Percentiles rank a stretch among this genome's conserved stretches.
Evolutionary conservation across 352 stramenopile species (phyloP).

Genomic region (Globisporangium viniferum): DNA sequence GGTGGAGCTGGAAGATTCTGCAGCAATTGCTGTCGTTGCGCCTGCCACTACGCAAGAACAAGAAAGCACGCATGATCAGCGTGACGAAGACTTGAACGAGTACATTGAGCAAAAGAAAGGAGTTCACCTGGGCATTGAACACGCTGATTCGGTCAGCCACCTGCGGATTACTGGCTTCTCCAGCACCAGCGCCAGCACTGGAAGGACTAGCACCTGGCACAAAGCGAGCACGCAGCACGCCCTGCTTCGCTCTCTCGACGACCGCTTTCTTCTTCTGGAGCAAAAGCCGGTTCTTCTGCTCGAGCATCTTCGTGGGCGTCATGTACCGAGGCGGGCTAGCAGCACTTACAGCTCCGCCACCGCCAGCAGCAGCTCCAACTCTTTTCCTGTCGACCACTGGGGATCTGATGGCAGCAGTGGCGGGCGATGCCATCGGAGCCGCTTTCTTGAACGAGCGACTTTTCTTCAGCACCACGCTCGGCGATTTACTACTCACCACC

Average conservation of each 20-base stretch:
- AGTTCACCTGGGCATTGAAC: conserved; percentile 53
- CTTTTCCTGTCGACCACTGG: conserved; percentile 4
- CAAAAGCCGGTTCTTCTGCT: conserved; percentile 18
- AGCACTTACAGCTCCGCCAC: background rate
- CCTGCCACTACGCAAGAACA: conserved; percentile 34
- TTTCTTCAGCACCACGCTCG: conserved; percentile 12
- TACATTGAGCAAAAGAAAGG: background rate
- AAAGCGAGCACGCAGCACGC: conserved; percentile 2
- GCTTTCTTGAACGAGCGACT: conserved; percentile 19
- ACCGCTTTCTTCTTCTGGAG: conserved; percentile 24
- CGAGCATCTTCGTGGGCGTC: conserved; percentile 12
- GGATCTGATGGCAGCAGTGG: background rate
- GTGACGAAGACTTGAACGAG: background rate
- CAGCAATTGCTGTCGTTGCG: conserved; percentile 37
- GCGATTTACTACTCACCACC: conserved; percentile 2
- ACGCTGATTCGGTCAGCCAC: conserved; percentile 39
- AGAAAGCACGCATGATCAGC: background rate
- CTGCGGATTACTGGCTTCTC: background rate
- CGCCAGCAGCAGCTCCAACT: background rate
- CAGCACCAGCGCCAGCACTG: background rate
- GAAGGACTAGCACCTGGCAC: background rate
- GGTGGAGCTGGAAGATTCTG: conserved; percentile 19
- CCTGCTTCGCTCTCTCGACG: conserved; percentile 21
- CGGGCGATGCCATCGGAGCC: background rate
- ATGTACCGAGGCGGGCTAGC: conserved; percentile 12